Conservation (phyloP, 2,329 filamentous ascomycete genomes). For the Epichloe glyceriae region DNA sequence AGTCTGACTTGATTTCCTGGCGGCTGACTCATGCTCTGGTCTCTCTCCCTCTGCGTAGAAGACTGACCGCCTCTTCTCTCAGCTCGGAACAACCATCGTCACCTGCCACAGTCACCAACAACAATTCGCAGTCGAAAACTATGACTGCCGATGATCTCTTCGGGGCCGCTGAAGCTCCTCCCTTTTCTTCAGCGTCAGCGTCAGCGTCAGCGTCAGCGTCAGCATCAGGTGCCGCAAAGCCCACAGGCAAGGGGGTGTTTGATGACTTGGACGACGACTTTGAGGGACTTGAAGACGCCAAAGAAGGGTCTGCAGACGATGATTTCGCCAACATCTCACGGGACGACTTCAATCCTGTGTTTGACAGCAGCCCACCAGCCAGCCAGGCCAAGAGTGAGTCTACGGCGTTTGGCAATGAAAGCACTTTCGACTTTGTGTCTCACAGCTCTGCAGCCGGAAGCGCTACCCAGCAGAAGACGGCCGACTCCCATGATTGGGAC, state of each 20-base stretch:
- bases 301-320: constrained; percentile 66
- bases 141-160: constrained; percentile 28
- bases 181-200: neutral
- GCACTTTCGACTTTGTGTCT: constrained; percentile 46
- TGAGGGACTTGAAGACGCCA: constrained; percentile 71
- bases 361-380: constrained; percentile 54
- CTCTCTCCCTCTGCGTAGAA: neutral
- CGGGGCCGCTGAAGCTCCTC: constrained; percentile 16
- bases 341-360: constrained; percentile 71
- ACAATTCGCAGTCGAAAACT: constrained; percentile 17
- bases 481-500: constrained; percentile 74
- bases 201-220: neutral
- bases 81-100: constrained; percentile 20
- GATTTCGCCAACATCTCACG: constrained; percentile 65
- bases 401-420: constrained; percentile 39
- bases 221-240: constrained; percentile 15
- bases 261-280: constrained; percentile 72
- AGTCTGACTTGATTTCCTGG: constrained; percentile 2
- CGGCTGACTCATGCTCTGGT: too few relatives aligned
- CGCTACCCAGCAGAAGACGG: constrained; percentile 26
- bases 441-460: constrained; percentile 19
- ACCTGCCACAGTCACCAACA: constrained; percentile 18
- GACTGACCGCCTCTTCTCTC: neutral
- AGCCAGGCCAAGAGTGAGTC: constrained; percentile 42
- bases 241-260: constrained; percentile 40